Evolutionary conservation across 495 filamentous ascomycete genomes (phyloP).

Genomic region (Rusavskia elegans): DNA sequence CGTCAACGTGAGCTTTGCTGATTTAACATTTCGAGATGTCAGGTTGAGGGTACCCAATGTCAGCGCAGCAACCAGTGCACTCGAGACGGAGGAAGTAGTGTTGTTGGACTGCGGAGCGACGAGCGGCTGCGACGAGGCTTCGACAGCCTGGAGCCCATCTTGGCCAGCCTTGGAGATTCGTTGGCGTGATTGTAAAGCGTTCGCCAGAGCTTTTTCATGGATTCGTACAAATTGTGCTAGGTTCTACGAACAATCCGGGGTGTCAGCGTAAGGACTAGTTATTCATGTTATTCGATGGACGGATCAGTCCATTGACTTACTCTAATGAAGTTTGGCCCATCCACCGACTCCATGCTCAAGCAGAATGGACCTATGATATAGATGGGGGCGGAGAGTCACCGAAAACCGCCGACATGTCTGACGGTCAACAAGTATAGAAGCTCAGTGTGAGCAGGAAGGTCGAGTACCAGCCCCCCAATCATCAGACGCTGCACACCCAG

Average conservation of each 20-base stretch:
- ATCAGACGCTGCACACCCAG: too few relatives aligned
- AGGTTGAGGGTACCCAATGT: conserved; percentile 75
- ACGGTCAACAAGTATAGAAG: background rate
- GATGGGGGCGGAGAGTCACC: background rate
- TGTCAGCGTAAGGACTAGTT: background rate
- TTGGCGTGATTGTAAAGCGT: conserved; percentile 72
- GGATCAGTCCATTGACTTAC: conserved; percentile 24
- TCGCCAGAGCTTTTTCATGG: conserved; percentile 92
- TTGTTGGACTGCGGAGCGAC: conserved; percentile 32
- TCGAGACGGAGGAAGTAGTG: conserved; percentile 39
- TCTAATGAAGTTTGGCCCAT: conserved; percentile 82
- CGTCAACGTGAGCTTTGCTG: conserved; percentile 84
- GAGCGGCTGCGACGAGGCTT: conserved; percentile 26
- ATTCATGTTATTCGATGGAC: background rate
- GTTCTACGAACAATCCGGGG: conserved; percentile 41
- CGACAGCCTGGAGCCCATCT: conserved; percentile 33
- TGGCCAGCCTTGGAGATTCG: conserved; percentile 50
- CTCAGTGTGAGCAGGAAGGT: too few relatives aligned
- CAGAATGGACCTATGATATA: background rate
- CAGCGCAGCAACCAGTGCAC: conserved; percentile 61
- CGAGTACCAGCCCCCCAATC: too few relatives aligned
- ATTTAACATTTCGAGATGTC: conserved; percentile 67
- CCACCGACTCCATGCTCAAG: conserved; percentile 58
- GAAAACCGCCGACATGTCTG: background rate
- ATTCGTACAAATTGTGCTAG: conserved; percentile 90